These are phyloP conservation scores for Priceomyces castillae DNA, from an alignment of 805 yeast genomes.

Conservation along the genomic window DNA sequence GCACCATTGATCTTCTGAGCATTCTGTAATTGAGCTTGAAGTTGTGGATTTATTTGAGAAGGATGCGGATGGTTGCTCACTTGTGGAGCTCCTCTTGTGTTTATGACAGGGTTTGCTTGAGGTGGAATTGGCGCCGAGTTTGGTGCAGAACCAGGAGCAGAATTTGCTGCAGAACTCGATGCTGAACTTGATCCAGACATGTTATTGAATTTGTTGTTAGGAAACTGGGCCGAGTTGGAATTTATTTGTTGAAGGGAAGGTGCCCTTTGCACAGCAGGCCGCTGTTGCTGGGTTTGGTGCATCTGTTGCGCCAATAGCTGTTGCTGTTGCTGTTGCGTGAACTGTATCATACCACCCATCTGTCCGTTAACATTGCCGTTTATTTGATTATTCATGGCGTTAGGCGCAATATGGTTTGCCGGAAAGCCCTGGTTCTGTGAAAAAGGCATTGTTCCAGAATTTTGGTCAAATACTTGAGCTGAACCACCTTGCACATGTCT, in stretches of 20 bases:
- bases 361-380: slow-evolving; percentile 4
- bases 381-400: slow-evolving; percentile 2
- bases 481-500: not conserved
- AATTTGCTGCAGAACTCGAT: slow-evolving; percentile 17
- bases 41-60: slow-evolving; percentile 9
- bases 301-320: slow-evolving; percentile 11
- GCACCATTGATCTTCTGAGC: slow-evolving; percentile 13
- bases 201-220: slow-evolving; percentile 9
- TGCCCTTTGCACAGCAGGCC: slow-evolving; percentile 22
- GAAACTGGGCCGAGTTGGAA: slow-evolving; percentile 5
- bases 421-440: slow-evolving; percentile 1
- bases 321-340: slow-evolving; percentile 10
- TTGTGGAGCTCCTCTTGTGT: slow-evolving; percentile 29
- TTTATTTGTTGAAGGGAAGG: slow-evolving; percentile 21
- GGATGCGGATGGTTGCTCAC: slow-evolving; percentile 23
- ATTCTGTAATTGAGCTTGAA: slow-evolving; percentile 15
- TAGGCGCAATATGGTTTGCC: not conserved
- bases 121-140: slow-evolving; percentile 24
- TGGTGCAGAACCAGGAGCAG: slow-evolving; percentile 22
- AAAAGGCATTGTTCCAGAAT: not conserved
- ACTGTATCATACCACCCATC: slow-evolving; percentile 3
- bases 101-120: slow-evolving; percentile 12
- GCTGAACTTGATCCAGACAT: slow-evolving; percentile 12
- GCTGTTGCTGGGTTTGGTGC: slow-evolving; percentile 12
- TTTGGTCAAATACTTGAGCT: slow-evolving; percentile 1